Percentiles rank a stretch among this genome's conserved stretches.
Evolutionary conservation across 345 rosid species (phyloP).

Genomic region (Populus alba): DNA sequence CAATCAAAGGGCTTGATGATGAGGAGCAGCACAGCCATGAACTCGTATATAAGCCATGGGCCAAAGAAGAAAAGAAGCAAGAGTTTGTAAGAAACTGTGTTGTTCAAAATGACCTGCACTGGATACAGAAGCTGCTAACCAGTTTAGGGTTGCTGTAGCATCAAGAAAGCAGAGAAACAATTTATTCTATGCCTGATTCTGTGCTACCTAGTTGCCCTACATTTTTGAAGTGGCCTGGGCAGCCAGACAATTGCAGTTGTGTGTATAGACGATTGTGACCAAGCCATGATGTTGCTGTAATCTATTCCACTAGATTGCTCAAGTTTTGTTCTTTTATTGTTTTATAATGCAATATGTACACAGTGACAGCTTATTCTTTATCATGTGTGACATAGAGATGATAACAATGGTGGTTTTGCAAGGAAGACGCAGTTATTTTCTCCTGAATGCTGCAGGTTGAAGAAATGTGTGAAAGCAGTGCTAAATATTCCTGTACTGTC

Average conservation of each 20-base stretch:
- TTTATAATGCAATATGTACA: background rate
- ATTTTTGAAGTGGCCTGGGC: conserved; percentile 9
- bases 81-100: conserved; percentile 12
- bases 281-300: background rate
- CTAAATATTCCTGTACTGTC: no score
- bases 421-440: background rate
- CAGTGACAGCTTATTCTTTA: background rate
- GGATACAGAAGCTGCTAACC: conserved; percentile 66
- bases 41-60: conserved; percentile 12
- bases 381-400: background rate
- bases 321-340: background rate
- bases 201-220: background rate
- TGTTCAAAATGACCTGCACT: conserved; percentile 48
- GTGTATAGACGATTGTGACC: background rate
- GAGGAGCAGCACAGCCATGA: conserved; percentile 17
- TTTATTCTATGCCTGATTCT: background rate
- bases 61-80: conserved; percentile 28
- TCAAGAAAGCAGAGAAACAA: background rate
- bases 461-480: no score
- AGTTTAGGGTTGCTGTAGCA: conserved; percentile 48
- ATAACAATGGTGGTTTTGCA: background rate
- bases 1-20: background rate
- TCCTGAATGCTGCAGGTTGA: background rate
- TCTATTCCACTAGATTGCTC: background rate
- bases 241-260: background rate